phyloP scores from a whole-genome alignment of 352 stramenopile species.

The Aphanomyces stellatus region DNA sequence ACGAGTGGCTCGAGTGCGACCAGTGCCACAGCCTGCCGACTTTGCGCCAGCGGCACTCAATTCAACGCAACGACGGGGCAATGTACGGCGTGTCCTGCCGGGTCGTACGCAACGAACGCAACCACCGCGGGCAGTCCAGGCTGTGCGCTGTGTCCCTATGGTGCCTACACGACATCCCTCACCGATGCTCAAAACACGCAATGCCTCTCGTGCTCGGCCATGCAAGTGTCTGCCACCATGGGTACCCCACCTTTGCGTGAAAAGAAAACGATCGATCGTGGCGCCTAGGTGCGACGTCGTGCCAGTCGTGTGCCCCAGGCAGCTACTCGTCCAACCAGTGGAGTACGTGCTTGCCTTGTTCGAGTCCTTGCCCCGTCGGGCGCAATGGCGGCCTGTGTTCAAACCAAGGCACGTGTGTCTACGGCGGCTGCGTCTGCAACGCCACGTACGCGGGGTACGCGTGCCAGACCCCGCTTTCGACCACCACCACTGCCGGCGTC shows the following conservation, averaged over 20 bases:
- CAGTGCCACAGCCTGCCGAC: conserved; percentile 30
- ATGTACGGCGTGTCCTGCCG: neutral
- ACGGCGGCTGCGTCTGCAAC: conserved; percentile 42
- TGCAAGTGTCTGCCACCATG: conserved; percentile 26
- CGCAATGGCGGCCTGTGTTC: conserved; percentile 54
- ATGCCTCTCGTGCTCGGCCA: conserved; percentile 29
- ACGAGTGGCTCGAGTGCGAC: conserved; percentile 25
- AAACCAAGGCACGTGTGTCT: conserved; percentile 41
- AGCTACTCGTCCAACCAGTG: conserved; percentile 39
- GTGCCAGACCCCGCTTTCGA: conserved; percentile 26
- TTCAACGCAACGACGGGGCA: conserved; percentile 16
- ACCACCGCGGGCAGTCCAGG: conserved; percentile 16
- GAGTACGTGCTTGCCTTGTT: conserved; percentile 45
- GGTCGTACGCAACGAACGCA: conserved; percentile 27
- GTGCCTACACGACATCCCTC: conserved; percentile 25
- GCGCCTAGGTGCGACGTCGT: conserved; percentile 23
- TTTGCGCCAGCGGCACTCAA: conserved; percentile 39
- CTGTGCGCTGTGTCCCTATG: conserved; percentile 31
- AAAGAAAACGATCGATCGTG: conserved; percentile 17
- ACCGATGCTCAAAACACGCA: conserved; percentile 24
- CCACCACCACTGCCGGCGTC: conserved; percentile 23
- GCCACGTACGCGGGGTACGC: conserved; percentile 34
- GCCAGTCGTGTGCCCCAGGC: conserved; percentile 33
- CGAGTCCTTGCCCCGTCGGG: conserved; percentile 30
- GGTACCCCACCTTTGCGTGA: conserved; percentile 20